These are phyloP conservation scores for Nigrospora osmanthi DNA, from an alignment of 2,329 filamentous ascomycete species.

Conservation along the genomic window DNA sequence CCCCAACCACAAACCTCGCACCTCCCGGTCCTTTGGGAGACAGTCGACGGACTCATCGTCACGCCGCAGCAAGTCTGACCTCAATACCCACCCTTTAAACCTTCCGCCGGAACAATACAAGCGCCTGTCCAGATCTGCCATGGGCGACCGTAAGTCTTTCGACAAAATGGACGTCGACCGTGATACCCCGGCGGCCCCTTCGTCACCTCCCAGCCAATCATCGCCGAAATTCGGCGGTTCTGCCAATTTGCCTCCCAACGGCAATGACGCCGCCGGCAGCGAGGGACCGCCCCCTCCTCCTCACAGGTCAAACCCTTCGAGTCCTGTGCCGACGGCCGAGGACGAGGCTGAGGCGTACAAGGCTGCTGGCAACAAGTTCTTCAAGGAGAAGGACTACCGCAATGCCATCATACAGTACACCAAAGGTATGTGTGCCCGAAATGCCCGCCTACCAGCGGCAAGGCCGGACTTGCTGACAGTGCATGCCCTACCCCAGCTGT, in stretches of 20 bases:
- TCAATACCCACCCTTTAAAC: conserved; percentile 79
- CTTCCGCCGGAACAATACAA: conserved; percentile 83
- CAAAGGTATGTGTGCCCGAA: conserved; percentile 55
- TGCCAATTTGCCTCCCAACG: conserved; percentile 36
- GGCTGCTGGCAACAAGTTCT: conserved; percentile 88
- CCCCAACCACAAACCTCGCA: conserved; percentile 20
- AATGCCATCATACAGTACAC: conserved; percentile 89
- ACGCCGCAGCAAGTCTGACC: conserved; percentile 50
- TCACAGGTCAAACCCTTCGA: conserved; percentile 58
- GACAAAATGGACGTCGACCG: conserved; percentile 66
- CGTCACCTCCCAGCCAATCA: conserved; percentile 36
- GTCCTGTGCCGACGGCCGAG: conserved; percentile 42
- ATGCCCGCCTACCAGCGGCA: background rate
- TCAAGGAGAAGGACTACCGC: conserved; percentile 86
- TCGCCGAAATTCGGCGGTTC: conserved; percentile 40
- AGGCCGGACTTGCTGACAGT: conserved; percentile 3
- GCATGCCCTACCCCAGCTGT: conserved; percentile 57
- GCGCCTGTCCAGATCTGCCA: conserved; percentile 60
- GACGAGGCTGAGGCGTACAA: conserved; percentile 91
- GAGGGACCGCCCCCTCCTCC: conserved; percentile 62
- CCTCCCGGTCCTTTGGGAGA: conserved; percentile 36
- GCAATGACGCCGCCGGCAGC: conserved; percentile 15
- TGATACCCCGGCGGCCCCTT: conserved; percentile 44
- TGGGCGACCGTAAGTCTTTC: conserved; percentile 50
- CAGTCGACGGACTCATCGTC: conserved; percentile 39